Evolutionary conservation across 495 filamentous ascomycete species (phyloP), one percentile per base, ranked within the genome.

Genomic region (Astrothelium subdiscretum): DNA sequence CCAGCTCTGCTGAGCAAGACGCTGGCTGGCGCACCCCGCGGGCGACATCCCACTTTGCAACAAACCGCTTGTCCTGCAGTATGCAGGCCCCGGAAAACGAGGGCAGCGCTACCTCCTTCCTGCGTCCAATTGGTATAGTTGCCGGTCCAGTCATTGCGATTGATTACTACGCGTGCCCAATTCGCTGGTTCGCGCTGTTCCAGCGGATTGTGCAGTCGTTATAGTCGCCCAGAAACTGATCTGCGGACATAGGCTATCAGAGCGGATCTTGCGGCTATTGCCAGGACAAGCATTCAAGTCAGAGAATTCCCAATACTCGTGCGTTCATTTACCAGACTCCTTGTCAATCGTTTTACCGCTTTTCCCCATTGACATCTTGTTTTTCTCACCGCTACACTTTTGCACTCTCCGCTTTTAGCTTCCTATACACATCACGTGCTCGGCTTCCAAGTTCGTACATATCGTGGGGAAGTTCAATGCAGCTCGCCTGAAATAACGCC

Each of bases 231-330:
- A 6, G 48, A 54, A 54, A 8, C 48, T 54, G 48, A 54, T 29
- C 6, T 54, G 48, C 8, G 24, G 29, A 24, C 27, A 18, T 57
- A 75, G 73, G 74, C 59, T 76, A 75, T 60, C 64, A 68, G 42
- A 65, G 65, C 29, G 71, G 68, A 43, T 69, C 68, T 40, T 76
- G 74, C 59, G 74, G 74, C 32, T 76, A 76, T 66, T 76, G 74
- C 67, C 74, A 75, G 62, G 66, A 68, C 26, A 59, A 65, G 60
- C 29, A 63, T 15, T 66, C 67, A 64, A 72, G 73, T 71, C 65
- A 69, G 64, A 68, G 74, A 66, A 74, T 68, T 62, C 67, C 69
- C 58, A 62, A 71, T 62, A 74, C 72, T 66, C 72, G 73, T 75
- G 69, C 67, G 72, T 74, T 44, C 48, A 54, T 54, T 54, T 54